Evolutionary conservation across 352 stramenopile genomes (phyloP).

Genomic region (Aphanomyces stellatus): DNA sequence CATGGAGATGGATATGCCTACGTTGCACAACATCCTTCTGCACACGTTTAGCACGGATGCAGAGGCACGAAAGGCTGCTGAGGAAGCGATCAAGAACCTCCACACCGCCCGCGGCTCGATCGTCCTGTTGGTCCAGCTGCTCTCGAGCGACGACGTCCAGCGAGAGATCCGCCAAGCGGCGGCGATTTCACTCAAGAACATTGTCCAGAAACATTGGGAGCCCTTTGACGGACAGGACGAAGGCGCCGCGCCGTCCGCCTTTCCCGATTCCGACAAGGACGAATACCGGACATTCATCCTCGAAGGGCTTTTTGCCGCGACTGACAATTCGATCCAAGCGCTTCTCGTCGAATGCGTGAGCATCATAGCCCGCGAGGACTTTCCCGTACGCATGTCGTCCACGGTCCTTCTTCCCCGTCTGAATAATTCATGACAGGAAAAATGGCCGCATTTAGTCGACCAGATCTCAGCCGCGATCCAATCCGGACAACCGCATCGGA

Average conservation of each 20-base stretch:
- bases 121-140: constrained; percentile 79
- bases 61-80: constrained; percentile 54
- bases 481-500: constrained; percentile 70
- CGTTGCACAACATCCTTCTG: constrained; percentile 83
- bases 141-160: constrained; percentile 53
- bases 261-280: constrained; percentile 21
- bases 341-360: constrained; percentile 93
- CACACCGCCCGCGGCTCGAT: constrained; percentile 67
- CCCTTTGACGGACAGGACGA: constrained; percentile 49
- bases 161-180: constrained; percentile 88
- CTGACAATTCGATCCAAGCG: constrained; percentile 85
- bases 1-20: constrained; percentile 74
- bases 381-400: constrained; percentile 81
- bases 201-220: constrained; percentile 92
- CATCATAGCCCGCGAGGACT: constrained; percentile 92
- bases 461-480: constrained; percentile 86
- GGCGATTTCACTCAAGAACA: constrained; percentile 94
- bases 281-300: constrained; percentile 26
- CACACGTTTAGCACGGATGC: constrained; percentile 80
- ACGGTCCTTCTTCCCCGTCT: too few relatives aligned
- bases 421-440: constrained; percentile 25
- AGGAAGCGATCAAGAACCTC: constrained; percentile 62
- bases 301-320: constrained; percentile 65
- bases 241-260: constrained; percentile 45
- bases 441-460: constrained; percentile 88